Base-by-base conservation (phyloP, 164 flowering plant genomes). In the Santalum album region DNA sequence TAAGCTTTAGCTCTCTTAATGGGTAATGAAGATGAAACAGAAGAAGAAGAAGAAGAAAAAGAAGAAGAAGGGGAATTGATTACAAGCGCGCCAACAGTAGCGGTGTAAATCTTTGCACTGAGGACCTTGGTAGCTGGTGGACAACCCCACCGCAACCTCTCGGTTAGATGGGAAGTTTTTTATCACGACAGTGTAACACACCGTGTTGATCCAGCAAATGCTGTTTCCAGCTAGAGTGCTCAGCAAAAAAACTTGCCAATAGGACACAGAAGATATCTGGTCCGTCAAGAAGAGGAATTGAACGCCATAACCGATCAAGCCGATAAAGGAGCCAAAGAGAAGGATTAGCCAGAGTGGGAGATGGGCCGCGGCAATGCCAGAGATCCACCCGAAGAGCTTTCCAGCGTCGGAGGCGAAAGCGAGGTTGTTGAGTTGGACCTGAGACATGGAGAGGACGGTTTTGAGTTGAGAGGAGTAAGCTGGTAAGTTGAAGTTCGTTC, bases 391-490 rank as follows among this genome's bases (percentile, higher is more conserved):
- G 2, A 91, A 55, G 38, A 88, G 69, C 60, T 91, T 88, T 0
- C 98, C 96, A 12, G 96, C 92, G 46, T 91, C 98, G n/a, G 90
- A 82, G 39, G 98, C 98, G 42, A 79, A 81, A 36, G 98, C 90
- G 0, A 91, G 80, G 67, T 81, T 81, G 80, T 91, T 91, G 58
- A 91, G 86, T 19, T 91, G 82, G 2, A 84, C 35, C 56, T 91
- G 96, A 34, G 95, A 75, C 20, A 86, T 23, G 55, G 87, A 72
- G 53, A 91, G 79, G 16, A 76, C 57, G 12, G 54, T 43, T 36
- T 86, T 91, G 49, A 91, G 77, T 38, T 84, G 81, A 24, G 95
- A 82, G 0, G 98, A 91, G 70, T 88, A 91, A 6, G 96, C 87
- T 0, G 96, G 88, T 61, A 91, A 86, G 53, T 81, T 77, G 1